A percentile compares a stretch with the other conserved stretches of the same genome.
Evolutionary conservation across 1,284 basidiomycete species (phyloP).

Genomic region (Ceratobasidium sp.): DNA sequence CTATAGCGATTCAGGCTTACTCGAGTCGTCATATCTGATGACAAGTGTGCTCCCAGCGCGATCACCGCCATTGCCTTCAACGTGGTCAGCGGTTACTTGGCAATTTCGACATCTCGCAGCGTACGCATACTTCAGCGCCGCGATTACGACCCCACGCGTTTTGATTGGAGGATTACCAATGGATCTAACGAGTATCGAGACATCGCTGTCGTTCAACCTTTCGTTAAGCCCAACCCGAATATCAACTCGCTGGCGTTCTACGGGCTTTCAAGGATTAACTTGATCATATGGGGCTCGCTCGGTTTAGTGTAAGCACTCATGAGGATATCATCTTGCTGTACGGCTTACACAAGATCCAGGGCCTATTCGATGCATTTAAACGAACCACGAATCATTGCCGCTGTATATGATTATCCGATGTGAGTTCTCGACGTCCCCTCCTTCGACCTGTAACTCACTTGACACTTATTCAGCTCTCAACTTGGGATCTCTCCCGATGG

Average conservation of each 20-base stretch:
- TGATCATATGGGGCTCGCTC: not conserved
- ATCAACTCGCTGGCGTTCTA: not conserved
- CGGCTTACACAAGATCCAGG: not conserved
- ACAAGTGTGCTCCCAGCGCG: not conserved
- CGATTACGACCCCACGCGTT: too few species aligned
- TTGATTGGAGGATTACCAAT: too few species aligned
- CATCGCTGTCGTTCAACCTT: too few species aligned
- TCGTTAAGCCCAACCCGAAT: not conserved
- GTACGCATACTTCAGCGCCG: not conserved
- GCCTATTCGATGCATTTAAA: not conserved
- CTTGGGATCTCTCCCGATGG: not conserved
- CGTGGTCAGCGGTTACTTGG: not conserved
- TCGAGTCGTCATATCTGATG: not conserved
- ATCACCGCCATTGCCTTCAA: slow-evolving; percentile 6
- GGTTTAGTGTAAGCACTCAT: not conserved
- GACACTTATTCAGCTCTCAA: not conserved
- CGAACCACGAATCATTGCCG: not conserved
- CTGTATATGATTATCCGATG: not conserved
- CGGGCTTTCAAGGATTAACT: not conserved
- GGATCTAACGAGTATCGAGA: too few species aligned
- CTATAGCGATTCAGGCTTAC: not conserved
- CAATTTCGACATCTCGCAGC: not conserved
- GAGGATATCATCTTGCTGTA: not conserved
- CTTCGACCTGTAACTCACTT: not conserved
- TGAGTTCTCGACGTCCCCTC: not conserved